Evolutionary conservation across 1,284 basidiomycete genomes (phyloP).

Genomic region (Schizophyllum commune): DNA sequence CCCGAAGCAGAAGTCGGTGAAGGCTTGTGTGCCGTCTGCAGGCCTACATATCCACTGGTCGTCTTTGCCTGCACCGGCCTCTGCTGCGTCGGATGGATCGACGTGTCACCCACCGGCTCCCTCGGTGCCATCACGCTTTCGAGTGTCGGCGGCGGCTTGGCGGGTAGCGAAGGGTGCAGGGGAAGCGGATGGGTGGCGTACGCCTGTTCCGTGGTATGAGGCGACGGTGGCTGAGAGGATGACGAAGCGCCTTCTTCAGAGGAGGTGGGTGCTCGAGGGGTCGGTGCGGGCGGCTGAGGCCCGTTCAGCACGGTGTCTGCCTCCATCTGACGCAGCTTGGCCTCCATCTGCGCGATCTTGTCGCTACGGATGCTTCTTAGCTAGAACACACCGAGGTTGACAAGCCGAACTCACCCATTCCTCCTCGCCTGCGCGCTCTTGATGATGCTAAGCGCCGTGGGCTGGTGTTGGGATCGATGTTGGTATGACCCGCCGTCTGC

Average conservation of each 20-base stretch:
- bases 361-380: conserved; percentile 25
- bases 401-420: conserved; percentile 45
- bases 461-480: conserved; percentile 22
- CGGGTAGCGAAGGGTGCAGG: neutral
- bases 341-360: conserved; percentile 94
- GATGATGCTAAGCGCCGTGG: conserved; percentile 82
- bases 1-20: neutral
- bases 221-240: too few relatives aligned
- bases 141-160: neutral
- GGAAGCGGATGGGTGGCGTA: too few relatives aligned
- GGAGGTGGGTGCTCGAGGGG: too few relatives aligned
- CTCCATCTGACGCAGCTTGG: conserved; percentile 81
- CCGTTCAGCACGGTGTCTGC: conserved; percentile 18
- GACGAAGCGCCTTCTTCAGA: too few relatives aligned
- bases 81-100: neutral
- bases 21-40: neutral
- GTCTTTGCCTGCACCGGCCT: neutral
- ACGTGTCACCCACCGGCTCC: neutral
- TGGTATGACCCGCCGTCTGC: conserved; percentile 15
- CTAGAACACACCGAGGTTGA: conserved; percentile 1
- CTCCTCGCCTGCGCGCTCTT: conserved; percentile 62
- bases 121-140: neutral
- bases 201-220: too few relatives aligned
- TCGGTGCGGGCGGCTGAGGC: too few relatives aligned
- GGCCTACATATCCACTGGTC: too few relatives aligned